phyloP scores from a whole-genome alignment of 2,329 filamentous ascomycete genomes.

The Penicillium brasilianum region DNA sequence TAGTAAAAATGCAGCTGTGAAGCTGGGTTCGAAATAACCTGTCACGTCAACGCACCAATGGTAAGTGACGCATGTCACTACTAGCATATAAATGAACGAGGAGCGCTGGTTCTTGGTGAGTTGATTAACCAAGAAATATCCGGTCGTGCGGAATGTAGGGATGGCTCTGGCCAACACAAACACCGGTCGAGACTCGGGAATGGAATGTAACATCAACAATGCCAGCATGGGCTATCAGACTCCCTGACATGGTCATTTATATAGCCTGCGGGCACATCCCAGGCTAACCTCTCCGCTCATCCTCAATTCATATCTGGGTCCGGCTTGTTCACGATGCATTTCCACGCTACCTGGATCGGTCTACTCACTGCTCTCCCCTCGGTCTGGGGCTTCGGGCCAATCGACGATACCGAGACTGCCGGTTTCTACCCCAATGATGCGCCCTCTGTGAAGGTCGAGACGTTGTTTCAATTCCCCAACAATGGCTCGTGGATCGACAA shows the following conservation, averaged over 20 bases:
- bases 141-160: conserved; percentile 4
- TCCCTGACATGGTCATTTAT: neutral
- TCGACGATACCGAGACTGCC: neutral
- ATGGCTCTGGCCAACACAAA: neutral
- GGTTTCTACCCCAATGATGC: conserved; percentile 16
- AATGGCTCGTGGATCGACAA: conserved; percentile 34
- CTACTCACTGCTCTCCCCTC: conserved; percentile 19
- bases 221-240: neutral
- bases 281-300: neutral
- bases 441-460: conserved; percentile 25
- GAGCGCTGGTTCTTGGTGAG: neutral
- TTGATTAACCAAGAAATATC: neutral
- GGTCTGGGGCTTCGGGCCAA: conserved; percentile 17
- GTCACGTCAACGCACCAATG: neutral
- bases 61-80: neutral
- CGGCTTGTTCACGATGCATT: conserved; percentile 15
- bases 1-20: too few relatives aligned
- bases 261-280: neutral
- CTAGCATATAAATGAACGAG: neutral
- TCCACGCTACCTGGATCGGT: conserved; percentile 10
- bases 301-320: neutral
- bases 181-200: neutral
- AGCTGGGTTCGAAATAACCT: too few relatives aligned
- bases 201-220: conserved; percentile 1
- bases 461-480: conserved; percentile 31